phyloP scores from a whole-genome alignment of 371 early-diverging fungal species.

The Pancytospora epiphaga region DNA sequence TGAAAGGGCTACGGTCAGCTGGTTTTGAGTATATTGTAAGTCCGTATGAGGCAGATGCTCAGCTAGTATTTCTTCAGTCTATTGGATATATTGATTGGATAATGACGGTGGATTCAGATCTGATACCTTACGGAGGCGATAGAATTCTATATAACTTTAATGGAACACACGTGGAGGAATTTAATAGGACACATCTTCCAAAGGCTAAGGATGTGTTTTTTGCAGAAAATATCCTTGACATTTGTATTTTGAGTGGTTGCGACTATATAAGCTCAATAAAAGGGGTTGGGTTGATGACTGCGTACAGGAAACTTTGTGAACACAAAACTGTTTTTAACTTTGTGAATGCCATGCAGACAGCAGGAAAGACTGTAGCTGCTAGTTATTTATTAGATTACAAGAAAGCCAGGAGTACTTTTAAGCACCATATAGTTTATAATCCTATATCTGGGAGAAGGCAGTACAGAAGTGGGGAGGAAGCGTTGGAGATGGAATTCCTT shows the following conservation, averaged over 20 bases:
- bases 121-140: conserved; percentile 78
- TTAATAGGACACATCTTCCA: conserved; percentile 37
- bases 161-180: conserved; percentile 42
- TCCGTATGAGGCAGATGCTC: conserved; percentile 96
- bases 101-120: conserved; percentile 89
- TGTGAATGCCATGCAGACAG: conserved; percentile 24
- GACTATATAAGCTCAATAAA: conserved; percentile 76
- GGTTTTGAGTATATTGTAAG: conserved; percentile 73
- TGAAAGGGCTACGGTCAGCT: conserved; percentile 62
- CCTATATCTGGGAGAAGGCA: conserved; percentile 39
- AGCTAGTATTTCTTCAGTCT: conserved; percentile 72
- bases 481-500: conserved; percentile 17
- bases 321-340: conserved; percentile 30
- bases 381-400: conserved; percentile 47
- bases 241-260: conserved; percentile 87
- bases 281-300: conserved; percentile 75
- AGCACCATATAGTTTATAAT: conserved; percentile 58
- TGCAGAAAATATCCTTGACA: conserved; percentile 66
- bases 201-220: conserved; percentile 31
- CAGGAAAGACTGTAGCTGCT: conserved; percentile 30
- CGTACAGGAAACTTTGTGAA: conserved; percentile 64
- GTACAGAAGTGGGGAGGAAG: conserved; percentile 21
- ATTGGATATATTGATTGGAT: conserved; percentile 68
- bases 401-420: conserved; percentile 54
- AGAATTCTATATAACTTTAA: conserved; percentile 57